Conservation (phyloP, 1,284 basidiomycete genomes). For the Apiotrichum akiyoshidainum region DNA sequence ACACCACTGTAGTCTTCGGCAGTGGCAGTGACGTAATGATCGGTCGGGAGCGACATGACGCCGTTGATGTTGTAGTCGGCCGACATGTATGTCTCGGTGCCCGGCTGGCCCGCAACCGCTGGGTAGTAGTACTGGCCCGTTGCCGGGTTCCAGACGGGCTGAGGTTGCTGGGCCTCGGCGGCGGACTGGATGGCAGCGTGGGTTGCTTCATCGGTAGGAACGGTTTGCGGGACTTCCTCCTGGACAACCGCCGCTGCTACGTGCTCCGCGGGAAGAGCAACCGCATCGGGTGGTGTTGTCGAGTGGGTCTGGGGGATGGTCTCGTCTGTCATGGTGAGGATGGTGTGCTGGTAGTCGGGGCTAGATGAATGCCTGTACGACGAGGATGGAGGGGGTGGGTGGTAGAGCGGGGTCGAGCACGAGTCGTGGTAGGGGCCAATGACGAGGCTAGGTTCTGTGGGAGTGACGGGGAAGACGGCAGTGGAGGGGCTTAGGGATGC, state of each 20-base stretch:
- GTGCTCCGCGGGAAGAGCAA: too few species aligned
- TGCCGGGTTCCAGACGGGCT: constrained; percentile 1
- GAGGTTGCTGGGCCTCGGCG: constrained; percentile 1
- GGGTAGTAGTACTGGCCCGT: constrained; percentile 6
- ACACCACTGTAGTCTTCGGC: constrained; percentile 18
- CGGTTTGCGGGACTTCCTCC: not conserved
- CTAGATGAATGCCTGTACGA: not conserved
- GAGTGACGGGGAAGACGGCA: not conserved
- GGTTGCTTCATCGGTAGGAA: not conserved
- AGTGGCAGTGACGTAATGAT: constrained; percentile 13
- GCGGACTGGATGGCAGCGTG: not conserved
- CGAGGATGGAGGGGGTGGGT: not conserved
- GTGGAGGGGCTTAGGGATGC: not conserved
- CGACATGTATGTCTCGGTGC: not conserved
- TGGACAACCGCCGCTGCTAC: not conserved
- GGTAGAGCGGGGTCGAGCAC: not conserved
- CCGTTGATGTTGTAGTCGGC: constrained; percentile 17
- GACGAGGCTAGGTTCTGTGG: not conserved
- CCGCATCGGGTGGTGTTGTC: not conserved
- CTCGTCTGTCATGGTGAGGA: not conserved
- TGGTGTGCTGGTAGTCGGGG: not conserved
- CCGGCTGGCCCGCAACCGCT: not conserved
- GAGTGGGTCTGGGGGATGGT: not conserved
- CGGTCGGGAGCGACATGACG: constrained; percentile 10
- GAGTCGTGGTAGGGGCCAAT: not conserved